Evolutionary conservation across 2,329 filamentous ascomycete species (phyloP).

Genomic region (Stromatinia cepivora): DNA sequence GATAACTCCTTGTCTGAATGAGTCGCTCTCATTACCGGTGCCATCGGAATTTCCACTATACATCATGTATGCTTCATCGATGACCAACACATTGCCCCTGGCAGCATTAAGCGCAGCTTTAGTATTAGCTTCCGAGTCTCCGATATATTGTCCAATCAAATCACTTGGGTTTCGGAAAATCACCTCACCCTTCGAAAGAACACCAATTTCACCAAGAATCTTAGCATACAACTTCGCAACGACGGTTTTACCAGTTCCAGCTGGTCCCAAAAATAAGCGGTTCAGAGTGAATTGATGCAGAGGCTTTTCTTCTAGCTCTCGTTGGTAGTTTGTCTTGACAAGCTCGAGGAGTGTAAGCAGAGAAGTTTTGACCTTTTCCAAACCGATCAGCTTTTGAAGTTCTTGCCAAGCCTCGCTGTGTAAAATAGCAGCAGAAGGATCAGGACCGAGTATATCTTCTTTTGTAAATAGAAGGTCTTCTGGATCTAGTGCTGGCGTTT

Average conservation of each 20-base stretch:
- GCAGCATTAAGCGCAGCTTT: slow-evolving; percentile 68
- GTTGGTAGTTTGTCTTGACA: slow-evolving; percentile 55
- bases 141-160: slow-evolving; percentile 55
- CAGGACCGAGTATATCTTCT: slow-evolving; percentile 69
- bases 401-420: slow-evolving; percentile 57
- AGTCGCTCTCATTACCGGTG: slow-evolving; percentile 50
- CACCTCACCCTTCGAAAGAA: slow-evolving; percentile 53
- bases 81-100: slow-evolving; percentile 52
- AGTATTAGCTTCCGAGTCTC: slow-evolving; percentile 65
- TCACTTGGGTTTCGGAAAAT: slow-evolving; percentile 42
- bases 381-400: slow-evolving; percentile 58
- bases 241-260: slow-evolving; percentile 76
- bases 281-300: slow-evolving; percentile 63
- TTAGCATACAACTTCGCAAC: slow-evolving; percentile 71
- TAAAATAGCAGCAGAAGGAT: slow-evolving; percentile 54
- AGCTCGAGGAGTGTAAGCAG: slow-evolving; percentile 57
- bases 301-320: slow-evolving; percentile 63
- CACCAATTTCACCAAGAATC: slow-evolving; percentile 61
- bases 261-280: slow-evolving; percentile 66
- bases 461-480: slow-evolving; percentile 50
- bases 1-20: slow-evolving; percentile 62
- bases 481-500: not conserved
- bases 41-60: slow-evolving; percentile 35
- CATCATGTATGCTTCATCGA: slow-evolving; percentile 60
- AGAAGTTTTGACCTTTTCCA: slow-evolving; percentile 54